phyloP scores from a whole-genome alignment of 2,329 filamentous ascomycete genomes.

The Stachybotrys chartarum region DNA sequence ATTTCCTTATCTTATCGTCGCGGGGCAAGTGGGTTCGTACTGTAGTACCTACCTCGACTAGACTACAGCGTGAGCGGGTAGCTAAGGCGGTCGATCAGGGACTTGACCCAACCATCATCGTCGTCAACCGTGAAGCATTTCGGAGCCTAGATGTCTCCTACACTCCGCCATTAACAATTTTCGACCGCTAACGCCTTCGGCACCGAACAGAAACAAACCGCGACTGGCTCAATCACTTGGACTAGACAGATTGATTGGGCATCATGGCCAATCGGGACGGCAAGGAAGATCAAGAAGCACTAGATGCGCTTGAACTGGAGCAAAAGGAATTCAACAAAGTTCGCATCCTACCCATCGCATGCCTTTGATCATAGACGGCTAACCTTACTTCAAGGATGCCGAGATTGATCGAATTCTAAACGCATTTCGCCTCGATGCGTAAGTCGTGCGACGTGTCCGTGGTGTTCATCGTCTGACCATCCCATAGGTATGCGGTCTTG shows the following conservation, averaged over 20 bases:
- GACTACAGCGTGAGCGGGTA: too few species aligned
- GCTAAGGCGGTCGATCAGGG: too few species aligned
- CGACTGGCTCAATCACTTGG: too few species aligned
- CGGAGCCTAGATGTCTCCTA: too few species aligned
- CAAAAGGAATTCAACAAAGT: slow-evolving; percentile 90
- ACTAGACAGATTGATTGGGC: neutral
- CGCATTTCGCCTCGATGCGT: slow-evolving; percentile 70
- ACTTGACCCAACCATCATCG: too few species aligned
- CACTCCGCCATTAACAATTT: too few species aligned
- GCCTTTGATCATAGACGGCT: neutral
- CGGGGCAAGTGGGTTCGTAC: slow-evolving; percentile 12
- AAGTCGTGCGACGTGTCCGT: slow-evolving; percentile 13
- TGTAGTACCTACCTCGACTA: too few species aligned
- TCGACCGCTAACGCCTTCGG: too few species aligned
- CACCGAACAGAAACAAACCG: too few species aligned
- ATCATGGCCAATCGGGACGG: slow-evolving; percentile 29
- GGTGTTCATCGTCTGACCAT: slow-evolving; percentile 2
- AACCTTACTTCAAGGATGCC: slow-evolving; percentile 57
- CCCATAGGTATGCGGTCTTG: slow-evolving; percentile 74
- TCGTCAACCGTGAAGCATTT: too few species aligned
- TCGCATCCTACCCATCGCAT: slow-evolving; percentile 10
- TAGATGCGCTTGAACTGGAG: slow-evolving; percentile 76
- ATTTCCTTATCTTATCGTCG: slow-evolving; percentile 32
- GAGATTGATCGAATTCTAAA: slow-evolving; percentile 93
- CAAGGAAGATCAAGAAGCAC: slow-evolving; percentile 62